Percentiles rank a stretch among this genome's conserved stretches.
Evolutionary conservation across 805 yeast genomes (phyloP).

Genomic region (Priceomyces melissophilus): DNA sequence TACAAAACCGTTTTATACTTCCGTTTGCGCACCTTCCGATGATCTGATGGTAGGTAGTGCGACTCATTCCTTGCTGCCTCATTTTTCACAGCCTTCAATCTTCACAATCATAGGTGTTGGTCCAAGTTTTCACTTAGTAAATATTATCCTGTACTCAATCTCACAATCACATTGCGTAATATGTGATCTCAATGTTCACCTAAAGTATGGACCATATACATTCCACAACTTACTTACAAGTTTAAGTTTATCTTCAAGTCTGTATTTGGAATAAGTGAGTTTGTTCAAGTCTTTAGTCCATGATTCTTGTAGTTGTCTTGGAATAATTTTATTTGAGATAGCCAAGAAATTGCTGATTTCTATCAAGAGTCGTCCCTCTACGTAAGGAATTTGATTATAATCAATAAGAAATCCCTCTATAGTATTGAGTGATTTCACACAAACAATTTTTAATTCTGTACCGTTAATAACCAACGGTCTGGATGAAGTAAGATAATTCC

Average conservation of each 20-base stretch:
- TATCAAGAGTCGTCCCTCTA: conserved; percentile 60
- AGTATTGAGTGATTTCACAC: conserved; percentile 49
- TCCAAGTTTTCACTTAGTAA: too few species aligned
- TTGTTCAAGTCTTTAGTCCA: conserved; percentile 67
- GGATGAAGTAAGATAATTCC: conserved; percentile 33
- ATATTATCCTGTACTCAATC: too few species aligned
- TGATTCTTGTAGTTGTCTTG: conserved; percentile 45
- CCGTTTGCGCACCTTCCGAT: too few species aligned
- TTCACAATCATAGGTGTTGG: too few species aligned
- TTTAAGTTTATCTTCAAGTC: conserved; percentile 37
- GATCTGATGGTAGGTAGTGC: too few species aligned
- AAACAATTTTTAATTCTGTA: conserved; percentile 31
- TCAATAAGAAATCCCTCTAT: conserved; percentile 46
- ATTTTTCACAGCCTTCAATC: too few species aligned
- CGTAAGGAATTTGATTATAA: conserved; percentile 18
- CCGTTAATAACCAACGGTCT: conserved; percentile 29
- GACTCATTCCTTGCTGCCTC: too few species aligned
- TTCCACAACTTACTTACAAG: conserved; percentile 61
- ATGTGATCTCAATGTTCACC: conserved; percentile 9
- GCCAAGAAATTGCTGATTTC: conserved; percentile 59
- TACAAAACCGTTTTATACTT: too few species aligned
- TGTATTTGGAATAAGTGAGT: conserved; percentile 41
- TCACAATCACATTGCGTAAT: too few species aligned
- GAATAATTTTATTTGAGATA: conserved; percentile 48
- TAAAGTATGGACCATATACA: conserved; percentile 46